phyloP scores from a whole-genome alignment of 2,329 filamentous ascomycete species.

The Hypoxylon sp. region DNA sequence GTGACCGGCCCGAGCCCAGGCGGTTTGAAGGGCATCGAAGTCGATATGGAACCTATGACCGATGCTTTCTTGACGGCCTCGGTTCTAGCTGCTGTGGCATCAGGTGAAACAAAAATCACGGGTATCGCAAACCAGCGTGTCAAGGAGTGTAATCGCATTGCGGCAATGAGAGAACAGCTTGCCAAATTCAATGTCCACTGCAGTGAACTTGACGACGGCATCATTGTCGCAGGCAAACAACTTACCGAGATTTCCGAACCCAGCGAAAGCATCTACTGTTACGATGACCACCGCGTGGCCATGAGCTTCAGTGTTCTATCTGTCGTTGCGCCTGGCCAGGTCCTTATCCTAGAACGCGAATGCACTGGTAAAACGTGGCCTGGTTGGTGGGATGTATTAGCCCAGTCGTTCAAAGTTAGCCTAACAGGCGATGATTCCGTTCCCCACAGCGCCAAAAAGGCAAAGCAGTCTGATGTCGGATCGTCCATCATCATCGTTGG shows the following conservation, averaged over 20 bases:
- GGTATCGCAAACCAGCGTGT: conserved; percentile 98
- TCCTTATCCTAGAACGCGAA: conserved; percentile 86
- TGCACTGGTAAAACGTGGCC: conserved; percentile 99
- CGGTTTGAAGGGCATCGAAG: conserved; percentile 74
- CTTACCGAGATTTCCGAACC: conserved; percentile 62
- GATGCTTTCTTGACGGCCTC: conserved; percentile 97
- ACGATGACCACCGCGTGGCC: conserved; percentile 96
- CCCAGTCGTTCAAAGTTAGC: conserved; percentile 76
- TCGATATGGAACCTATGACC: conserved; percentile 99
- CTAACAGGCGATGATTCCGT: conserved; percentile 76
- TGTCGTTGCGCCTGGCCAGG: conserved; percentile 72
- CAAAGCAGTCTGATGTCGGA: conserved; percentile 52
- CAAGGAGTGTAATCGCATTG: conserved; percentile 97
- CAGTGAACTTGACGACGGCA: conserved; percentile 92
- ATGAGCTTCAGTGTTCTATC: conserved; percentile 98
- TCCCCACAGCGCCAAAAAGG: conserved; percentile 40
- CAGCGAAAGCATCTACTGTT: conserved; percentile 80
- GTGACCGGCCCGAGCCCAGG: conserved; percentile 87
- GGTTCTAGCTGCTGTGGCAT: conserved; percentile 88
- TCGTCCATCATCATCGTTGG: conserved; percentile 92
- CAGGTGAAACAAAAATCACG: conserved; percentile 82
- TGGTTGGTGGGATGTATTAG: conserved; percentile 94
- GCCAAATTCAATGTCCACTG: conserved; percentile 91
- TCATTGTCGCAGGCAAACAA: conserved; percentile 70
- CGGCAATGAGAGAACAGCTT: conserved; percentile 93